Evolutionary conservation across 805 yeast species (phyloP).

Genomic region (Metschnikowia reukaufii): DNA sequence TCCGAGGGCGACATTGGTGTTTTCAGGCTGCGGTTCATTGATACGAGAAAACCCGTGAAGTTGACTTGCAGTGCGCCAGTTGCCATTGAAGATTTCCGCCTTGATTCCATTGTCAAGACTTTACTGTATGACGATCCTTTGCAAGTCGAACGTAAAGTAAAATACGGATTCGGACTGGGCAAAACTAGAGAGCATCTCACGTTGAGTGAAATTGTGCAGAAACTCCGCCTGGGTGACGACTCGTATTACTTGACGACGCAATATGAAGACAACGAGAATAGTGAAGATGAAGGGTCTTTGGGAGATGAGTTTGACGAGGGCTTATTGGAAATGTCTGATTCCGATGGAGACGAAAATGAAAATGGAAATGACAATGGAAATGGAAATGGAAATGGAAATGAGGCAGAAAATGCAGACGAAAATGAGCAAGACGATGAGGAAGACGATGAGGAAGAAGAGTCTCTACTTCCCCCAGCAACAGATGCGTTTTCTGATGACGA

Average conservation of each 20-base stretch:
- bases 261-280: conserved; percentile 49
- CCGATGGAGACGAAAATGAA: conserved; percentile 2
- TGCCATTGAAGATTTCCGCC: conserved; percentile 31
- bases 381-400: too few relatives aligned
- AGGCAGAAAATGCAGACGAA: not conserved
- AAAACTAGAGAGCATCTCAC: conserved; percentile 50
- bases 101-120: conserved; percentile 33
- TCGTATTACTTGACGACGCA: conserved; percentile 68
- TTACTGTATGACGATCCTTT: conserved; percentile 38
- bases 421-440: not conserved
- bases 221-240: conserved; percentile 43
- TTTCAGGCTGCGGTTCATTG: conserved; percentile 43
- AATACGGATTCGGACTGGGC: conserved; percentile 72
- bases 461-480: not conserved
- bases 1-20: conserved; percentile 8
- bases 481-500: conserved; percentile 8
- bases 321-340: not conserved
- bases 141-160: conserved; percentile 57
- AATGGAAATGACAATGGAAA: not conserved
- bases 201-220: conserved; percentile 48
- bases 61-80: conserved; percentile 31
- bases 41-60: conserved; percentile 50
- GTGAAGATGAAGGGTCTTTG: not conserved
- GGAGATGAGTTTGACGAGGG: not conserved
- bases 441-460: not conserved